Conservation (phyloP, 371 early-diverging fungal species). For the Mortierella sp. region DNA sequence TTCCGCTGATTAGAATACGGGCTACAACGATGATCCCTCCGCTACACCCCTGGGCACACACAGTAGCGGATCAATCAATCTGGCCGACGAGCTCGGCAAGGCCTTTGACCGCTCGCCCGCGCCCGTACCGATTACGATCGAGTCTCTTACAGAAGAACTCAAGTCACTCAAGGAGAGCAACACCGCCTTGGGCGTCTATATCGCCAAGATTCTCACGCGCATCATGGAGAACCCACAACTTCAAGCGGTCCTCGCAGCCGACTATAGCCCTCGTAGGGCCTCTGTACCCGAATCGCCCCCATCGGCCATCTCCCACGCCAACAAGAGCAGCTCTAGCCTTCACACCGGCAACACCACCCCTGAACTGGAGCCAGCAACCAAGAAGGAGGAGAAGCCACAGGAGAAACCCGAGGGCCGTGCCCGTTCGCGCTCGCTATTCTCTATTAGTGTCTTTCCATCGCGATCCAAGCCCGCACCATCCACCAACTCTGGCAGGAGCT, state of each 20-base stretch:
- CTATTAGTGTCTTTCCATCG: slow-evolving; percentile 15
- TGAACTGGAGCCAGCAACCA: slow-evolving; percentile 13
- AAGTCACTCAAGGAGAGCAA: slow-evolving; percentile 68
- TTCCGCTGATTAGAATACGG: slow-evolving; percentile 21
- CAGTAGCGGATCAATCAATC: slow-evolving; percentile 58
- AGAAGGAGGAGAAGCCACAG: slow-evolving; percentile 16
- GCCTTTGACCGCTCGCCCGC: slow-evolving; percentile 51
- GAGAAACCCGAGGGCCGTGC: slow-evolving; percentile 32
- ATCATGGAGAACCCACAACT: slow-evolving; percentile 53
- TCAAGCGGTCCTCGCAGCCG: slow-evolving; percentile 50
- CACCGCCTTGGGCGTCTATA: slow-evolving; percentile 71
- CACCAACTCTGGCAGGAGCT: slow-evolving; percentile 18
- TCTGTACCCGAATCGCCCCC: slow-evolving; percentile 28
- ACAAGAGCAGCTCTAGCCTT: slow-evolving; percentile 8
- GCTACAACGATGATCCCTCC: slow-evolving; percentile 36
- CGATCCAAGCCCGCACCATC: slow-evolving; percentile 21
- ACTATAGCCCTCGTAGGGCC: slow-evolving; percentile 40
- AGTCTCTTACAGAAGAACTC: slow-evolving; percentile 63
- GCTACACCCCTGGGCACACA: slow-evolving; percentile 7
- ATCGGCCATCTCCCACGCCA: slow-evolving; percentile 19
- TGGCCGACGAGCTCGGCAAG: slow-evolving; percentile 74
- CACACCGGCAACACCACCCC: slow-evolving; percentile 12
- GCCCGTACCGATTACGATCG: slow-evolving; percentile 14
- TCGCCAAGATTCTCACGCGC: slow-evolving; percentile 72
- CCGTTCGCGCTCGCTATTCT: slow-evolving; percentile 45